Evolutionary conservation across 164 flowering plant genomes (phyloP), one percentile per base, ranked within the genome.

Genomic region (Berberis thunbergii): DNA sequence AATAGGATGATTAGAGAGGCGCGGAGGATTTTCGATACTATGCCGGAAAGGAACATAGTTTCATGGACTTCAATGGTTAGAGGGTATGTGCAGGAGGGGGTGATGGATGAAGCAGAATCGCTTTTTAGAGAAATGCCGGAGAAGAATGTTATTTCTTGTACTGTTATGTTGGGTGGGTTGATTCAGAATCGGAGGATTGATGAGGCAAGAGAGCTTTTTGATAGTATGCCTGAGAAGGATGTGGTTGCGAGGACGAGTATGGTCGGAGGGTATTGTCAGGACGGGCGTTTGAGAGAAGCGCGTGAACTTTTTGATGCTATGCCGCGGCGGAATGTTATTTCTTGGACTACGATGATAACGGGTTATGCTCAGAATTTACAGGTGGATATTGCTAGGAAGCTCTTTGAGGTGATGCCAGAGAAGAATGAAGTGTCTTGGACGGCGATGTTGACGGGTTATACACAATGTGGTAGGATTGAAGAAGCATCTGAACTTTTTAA

Each of bases 321-420:
- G 90, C 82, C 79, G 1, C 59, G 60, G 1, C 69, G 79, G 63
- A 89, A 87, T 74, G 84, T 84, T 39, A 67, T 89, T 63, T 69
- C 91, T 54, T 87, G 96, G 91, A 89, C 89, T 10, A 64, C 82
- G 10, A 86, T 89, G 91, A 72, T 87, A 43, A 61, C 77, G n/a
- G 94, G 97, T 39, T 89, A 87, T 76, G 75, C 71, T 2, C 82
- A 81, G 63, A 84, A 84, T 74, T 65, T 68, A 41, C 72, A 56
- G 61, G 87, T 84, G 13, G 91, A 89, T 65, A 60, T 86, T 64
- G 97, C 88, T 2, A 73, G 90, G 74, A 87, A 89, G 76, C 87
- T 89, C 53, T 87, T 89, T 71, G 91, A 84, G 73, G 94, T 87
- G 67, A 86, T 83, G 88, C 96, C 95, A 5, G 89, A 81, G 76